Conservation (phyloP, 1,284 basidiomycete species). For the Cryptococcus wingfieldii region DNA sequence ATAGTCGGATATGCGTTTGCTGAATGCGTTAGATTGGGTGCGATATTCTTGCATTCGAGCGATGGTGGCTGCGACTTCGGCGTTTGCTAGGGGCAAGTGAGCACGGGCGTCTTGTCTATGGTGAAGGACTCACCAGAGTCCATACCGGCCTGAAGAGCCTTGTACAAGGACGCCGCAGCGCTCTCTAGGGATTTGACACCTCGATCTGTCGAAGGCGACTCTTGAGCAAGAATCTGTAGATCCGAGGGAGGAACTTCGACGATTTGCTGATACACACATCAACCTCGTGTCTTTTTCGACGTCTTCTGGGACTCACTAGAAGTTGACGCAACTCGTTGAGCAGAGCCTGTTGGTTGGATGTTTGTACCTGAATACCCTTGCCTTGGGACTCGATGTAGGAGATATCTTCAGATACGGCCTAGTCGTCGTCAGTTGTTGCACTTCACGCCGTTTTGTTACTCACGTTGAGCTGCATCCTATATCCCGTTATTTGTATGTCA, state of each 20-base stretch:
- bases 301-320: constrained; percentile 55
- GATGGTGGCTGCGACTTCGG: constrained; percentile 91
- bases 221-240: constrained; percentile 73
- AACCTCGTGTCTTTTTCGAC: background rate
- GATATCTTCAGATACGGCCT: constrained; percentile 94
- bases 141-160: constrained; percentile 84
- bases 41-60: constrained; percentile 85
- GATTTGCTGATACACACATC: constrained; percentile 62
- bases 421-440: background rate
- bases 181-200: constrained; percentile 76
- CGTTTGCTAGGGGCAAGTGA: constrained; percentile 32
- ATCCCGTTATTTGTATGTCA: constrained; percentile 77
- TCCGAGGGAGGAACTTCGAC: constrained; percentile 81
- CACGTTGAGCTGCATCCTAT: constrained; percentile 91
- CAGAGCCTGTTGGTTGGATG: constrained; percentile 84
- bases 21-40: constrained; percentile 82
- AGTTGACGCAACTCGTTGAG: constrained; percentile 77
- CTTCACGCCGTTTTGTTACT: constrained; percentile 30
- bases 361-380: constrained; percentile 94
- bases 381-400: constrained; percentile 94
- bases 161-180: constrained; percentile 86
- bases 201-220: constrained; percentile 69
- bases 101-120: background rate
- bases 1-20: constrained; percentile 83
- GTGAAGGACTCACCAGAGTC: constrained; percentile 61